Base-by-base conservation (phyloP, 2,329 filamentous ascomycete genomes). In the Fusarium armeniacum region DNA sequence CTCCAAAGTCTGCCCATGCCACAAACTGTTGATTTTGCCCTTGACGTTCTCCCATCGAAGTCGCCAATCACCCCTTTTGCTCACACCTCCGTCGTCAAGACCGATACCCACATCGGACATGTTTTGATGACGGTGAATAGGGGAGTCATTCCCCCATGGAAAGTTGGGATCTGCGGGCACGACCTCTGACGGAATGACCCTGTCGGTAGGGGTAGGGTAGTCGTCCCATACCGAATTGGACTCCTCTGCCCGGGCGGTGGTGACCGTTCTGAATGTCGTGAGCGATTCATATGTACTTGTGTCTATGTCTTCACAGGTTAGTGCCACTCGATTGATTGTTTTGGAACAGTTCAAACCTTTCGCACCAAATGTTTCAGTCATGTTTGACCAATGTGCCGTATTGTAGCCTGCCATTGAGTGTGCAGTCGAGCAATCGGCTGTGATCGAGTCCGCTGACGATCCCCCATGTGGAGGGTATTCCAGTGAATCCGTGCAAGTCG, bases 81-180 rank as follows among this genome's bases (percentile, higher is more conserved):
- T 47, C 28, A 60, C 36, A 28, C 58, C 62, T 24, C 57, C 67
- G 22, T 60, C 43, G 20, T 49, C 51, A 24, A 71, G 59, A 24
- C 74, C 75, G n/a, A 70, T 55, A 32, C 69, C 62, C 5, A 76
- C 69, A n/a, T 69, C 67, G 10, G 72, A 73, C 49, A 75, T 69
- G 54, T 77, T 76, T 32, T 76, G 75, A 51, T 80, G 78, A 7
- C 79, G 78, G 62, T 81, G 78, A 35, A 78, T 59, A 2, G 78
- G 78, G 38, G 75, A 79, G 63, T 76, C 73, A 32, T 76, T 77
- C 13, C 78, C 79, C 79, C 79, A 81, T 3, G 80, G 79, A 28
- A 74, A 80, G 59, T 79, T 77, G 18, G 76, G 73, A 32, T 78
- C 76, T 3, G 71, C 67, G 8, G 78, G 76, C 33, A 79, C 58